phyloP scores from a whole-genome alignment of 1,139 yeast species.

The Kodamaea suecica region DNA sequence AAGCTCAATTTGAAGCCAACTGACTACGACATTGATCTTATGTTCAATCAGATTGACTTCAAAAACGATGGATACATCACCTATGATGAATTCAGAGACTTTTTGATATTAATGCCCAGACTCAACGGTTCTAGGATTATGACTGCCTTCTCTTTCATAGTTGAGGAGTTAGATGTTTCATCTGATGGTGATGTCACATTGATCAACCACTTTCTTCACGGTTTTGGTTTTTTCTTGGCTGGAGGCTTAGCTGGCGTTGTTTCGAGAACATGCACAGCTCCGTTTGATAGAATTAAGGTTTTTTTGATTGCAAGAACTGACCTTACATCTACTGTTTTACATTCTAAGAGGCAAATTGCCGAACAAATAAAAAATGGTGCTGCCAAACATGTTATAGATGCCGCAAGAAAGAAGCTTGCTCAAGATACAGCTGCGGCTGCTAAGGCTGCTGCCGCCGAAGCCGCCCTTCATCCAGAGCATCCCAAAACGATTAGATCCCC shows the following conservation, averaged over 20 bases:
- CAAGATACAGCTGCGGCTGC: slow-evolving; percentile 21
- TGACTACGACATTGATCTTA: slow-evolving; percentile 50
- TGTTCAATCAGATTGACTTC: slow-evolving; percentile 60
- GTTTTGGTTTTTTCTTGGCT: slow-evolving; percentile 86
- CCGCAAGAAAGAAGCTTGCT: slow-evolving; percentile 29
- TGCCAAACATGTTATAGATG: slow-evolving; percentile 36
- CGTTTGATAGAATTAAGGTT: slow-evolving; percentile 91
- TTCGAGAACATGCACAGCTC: slow-evolving; percentile 97
- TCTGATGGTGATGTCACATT: slow-evolving; percentile 92
- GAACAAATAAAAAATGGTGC: slow-evolving; percentile 39
- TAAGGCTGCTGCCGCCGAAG: slow-evolving; percentile 14
- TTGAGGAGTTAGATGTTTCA: slow-evolving; percentile 74
- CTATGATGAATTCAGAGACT: slow-evolving; percentile 83
- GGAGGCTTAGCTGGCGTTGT: slow-evolving; percentile 97
- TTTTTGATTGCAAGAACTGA: slow-evolving; percentile 91
- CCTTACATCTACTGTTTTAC: slow-evolving; percentile 62
- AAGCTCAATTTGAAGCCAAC: slow-evolving; percentile 54
- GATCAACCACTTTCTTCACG: slow-evolving; percentile 73
- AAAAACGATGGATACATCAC: slow-evolving; percentile 70
- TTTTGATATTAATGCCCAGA: slow-evolving; percentile 78
- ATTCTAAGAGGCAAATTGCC: slow-evolving; percentile 52
- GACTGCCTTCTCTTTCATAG: slow-evolving; percentile 79
- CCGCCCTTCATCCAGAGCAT: slow-evolving; percentile 23
- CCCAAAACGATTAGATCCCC: slow-evolving; percentile 59
- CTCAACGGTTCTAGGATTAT: slow-evolving; percentile 63